Percentiles rank a stretch among this genome's conserved stretches.
Evolutionary conservation across 768 basidiomycete species (phyloP).

Genomic region (Sporobolomyces roseus): DNA sequence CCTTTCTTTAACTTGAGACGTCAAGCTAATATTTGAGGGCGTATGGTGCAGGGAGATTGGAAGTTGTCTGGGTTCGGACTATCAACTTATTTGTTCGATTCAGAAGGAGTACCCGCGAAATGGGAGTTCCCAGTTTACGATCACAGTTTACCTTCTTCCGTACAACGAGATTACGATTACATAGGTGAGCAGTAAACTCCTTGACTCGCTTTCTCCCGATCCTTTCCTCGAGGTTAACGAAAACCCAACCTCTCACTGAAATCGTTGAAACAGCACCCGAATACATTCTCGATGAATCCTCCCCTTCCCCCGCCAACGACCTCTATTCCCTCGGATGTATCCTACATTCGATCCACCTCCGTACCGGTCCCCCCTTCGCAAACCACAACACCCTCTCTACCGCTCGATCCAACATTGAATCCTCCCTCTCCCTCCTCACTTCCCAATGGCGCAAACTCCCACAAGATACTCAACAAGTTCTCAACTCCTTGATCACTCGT

Average conservation of each 20-base stretch:
- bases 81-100: conserved; percentile 67
- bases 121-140: conserved; percentile 93
- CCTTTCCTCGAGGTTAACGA: background rate
- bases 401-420: conserved; percentile 49
- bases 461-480: conserved; percentile 64
- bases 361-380: conserved; percentile 78
- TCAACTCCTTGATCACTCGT: conserved; percentile 75
- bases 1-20: background rate
- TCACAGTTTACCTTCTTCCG: conserved; percentile 67
- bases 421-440: conserved; percentile 27
- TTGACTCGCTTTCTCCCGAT: background rate
- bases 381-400: conserved; percentile 58
- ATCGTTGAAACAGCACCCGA: conserved; percentile 66
- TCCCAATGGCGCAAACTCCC: conserved; percentile 58
- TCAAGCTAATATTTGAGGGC: background rate
- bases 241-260: background rate
- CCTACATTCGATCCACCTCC: conserved; percentile 80
- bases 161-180: conserved; percentile 91
- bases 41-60: conserved; percentile 80
- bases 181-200: conserved; percentile 60
- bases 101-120: conserved; percentile 67
- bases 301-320: conserved; percentile 76
- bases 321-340: conserved; percentile 89
- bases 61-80: conserved; percentile 87
- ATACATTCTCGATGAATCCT: conserved; percentile 80